phyloP scores from a whole-genome alignment of 805 yeast genomes.

The Lachancea quebecensis region DNA sequence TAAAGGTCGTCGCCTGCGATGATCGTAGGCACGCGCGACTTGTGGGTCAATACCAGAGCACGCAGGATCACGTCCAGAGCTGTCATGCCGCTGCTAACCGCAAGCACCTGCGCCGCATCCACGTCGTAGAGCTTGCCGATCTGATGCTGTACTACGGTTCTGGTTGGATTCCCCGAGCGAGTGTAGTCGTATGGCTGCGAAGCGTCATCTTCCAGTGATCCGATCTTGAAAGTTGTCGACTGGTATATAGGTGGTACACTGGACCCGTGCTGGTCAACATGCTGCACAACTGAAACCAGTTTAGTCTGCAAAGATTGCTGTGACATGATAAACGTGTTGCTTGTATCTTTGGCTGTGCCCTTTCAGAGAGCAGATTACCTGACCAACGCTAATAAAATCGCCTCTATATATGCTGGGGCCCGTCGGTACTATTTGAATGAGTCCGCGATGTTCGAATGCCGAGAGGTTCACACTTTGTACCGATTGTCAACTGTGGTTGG shows the following conservation, averaged over 20 bases:
- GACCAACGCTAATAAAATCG: no score
- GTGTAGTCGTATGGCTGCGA: conserved; percentile 69
- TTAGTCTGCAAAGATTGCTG: conserved; percentile 10
- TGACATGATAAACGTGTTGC: neutral
- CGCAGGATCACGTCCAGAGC: conserved; percentile 81
- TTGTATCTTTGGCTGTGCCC: no score
- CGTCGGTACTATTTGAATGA: no score
- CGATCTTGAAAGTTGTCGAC: conserved; percentile 81
- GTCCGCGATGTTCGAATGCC: no score
- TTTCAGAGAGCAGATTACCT: no score
- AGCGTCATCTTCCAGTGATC: conserved; percentile 58
- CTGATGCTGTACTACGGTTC: conserved; percentile 73
- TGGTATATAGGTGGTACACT: conserved; percentile 86
- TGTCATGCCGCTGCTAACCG: conserved; percentile 90
- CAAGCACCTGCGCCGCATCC: conserved; percentile 69
- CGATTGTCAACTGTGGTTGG: no score
- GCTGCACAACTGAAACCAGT: conserved; percentile 12
- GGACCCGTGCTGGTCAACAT: conserved; percentile 66
- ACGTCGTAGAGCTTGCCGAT: conserved; percentile 56
- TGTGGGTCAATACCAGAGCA: conserved; percentile 35
- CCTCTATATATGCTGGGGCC: no score
- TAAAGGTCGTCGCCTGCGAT: conserved; percentile 92
- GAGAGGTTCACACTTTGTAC: no score
- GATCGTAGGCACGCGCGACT: conserved; percentile 51
- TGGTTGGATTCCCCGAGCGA: conserved; percentile 89